Percentiles rank a stretch among this genome's conserved stretches.
phyloP scores from a whole-genome alignment of 1,284 basidiomycete genomes.

The Marasmius tenuissimus region DNA sequence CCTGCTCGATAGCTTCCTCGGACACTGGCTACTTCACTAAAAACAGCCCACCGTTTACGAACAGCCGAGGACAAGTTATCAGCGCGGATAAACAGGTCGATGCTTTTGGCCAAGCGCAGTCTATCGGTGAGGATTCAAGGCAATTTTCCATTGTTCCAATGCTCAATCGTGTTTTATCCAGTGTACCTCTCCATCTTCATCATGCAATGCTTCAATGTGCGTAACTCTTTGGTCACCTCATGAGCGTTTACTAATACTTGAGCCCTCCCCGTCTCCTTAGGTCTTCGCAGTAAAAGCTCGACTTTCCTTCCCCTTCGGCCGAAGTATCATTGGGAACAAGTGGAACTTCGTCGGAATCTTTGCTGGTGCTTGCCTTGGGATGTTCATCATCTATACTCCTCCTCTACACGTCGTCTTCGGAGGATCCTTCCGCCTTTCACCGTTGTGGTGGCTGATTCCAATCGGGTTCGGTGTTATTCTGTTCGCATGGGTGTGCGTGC shows the following conservation, averaged over 20 bases:
- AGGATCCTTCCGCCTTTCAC: conserved; percentile 54
- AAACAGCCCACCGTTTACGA: conserved; percentile 54
- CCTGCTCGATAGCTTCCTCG: conserved; percentile 7
- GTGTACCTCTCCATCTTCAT: conserved; percentile 70
- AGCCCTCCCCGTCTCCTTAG: conserved; percentile 23
- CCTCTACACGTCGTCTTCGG: conserved; percentile 69
- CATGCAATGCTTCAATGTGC: conserved; percentile 68
- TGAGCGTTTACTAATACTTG: neutral
- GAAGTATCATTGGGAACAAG: conserved; percentile 52
- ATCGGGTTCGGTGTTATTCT: conserved; percentile 59
- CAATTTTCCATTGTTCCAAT: neutral
- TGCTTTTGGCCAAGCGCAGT: conserved; percentile 60
- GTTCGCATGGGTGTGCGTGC: conserved; percentile 57
- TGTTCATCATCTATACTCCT: conserved; percentile 70
- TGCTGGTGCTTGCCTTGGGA: conserved; percentile 59
- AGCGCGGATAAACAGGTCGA: conserved; percentile 51
- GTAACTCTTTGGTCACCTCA: conserved; percentile 12
- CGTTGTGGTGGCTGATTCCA: conserved; percentile 70
- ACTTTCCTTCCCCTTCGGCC: conserved; percentile 63
- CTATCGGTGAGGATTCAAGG: conserved; percentile 41
- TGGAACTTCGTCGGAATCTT: conserved; percentile 69
- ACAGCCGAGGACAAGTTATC: conserved; percentile 48
- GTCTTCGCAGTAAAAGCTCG: conserved; percentile 70
- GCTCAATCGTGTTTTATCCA: conserved; percentile 14
- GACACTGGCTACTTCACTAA: conserved; percentile 43